Percentiles rank a stretch among this genome's conserved stretches.
These are phyloP conservation scores for Gymnopilus dilepis DNA, from an alignment of 768 basidiomycete species.

Conservation along the genomic window DNA sequence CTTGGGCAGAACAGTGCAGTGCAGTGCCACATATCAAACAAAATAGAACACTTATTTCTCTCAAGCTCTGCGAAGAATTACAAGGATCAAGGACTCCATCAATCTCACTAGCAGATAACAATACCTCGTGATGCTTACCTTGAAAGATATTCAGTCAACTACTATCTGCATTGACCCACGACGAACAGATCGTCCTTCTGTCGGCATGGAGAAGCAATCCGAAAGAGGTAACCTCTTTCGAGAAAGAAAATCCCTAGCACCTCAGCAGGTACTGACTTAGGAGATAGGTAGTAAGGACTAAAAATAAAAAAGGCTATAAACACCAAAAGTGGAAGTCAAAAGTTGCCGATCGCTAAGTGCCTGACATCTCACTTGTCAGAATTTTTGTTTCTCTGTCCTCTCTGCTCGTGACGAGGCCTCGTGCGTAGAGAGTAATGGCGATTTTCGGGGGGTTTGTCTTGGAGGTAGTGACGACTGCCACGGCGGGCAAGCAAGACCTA, in stretches of 20 bases:
- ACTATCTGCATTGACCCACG: no score
- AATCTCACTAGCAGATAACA: background rate
- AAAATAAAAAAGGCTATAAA: slow-evolving; percentile 6
- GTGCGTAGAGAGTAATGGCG: no score
- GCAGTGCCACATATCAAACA: background rate
- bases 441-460: no score
- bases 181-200: no score
- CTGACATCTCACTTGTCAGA: background rate
- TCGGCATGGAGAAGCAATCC: background rate
- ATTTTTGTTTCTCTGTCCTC: background rate
- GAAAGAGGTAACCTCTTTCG: background rate
- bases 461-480: background rate
- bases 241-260: background rate
- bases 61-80: background rate
- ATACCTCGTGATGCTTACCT: background rate
- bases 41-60: no score
- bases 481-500: background rate
- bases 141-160: background rate
- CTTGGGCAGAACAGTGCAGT: background rate
- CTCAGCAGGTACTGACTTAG: background rate
- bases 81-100: background rate
- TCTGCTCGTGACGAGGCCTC: no score
- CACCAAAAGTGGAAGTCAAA: background rate
- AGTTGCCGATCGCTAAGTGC: background rate
- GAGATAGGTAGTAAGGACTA: background rate